Evolutionary conservation across 495 filamentous ascomycete species (phyloP).

Genomic region (Aspergillus cristatus): DNA sequence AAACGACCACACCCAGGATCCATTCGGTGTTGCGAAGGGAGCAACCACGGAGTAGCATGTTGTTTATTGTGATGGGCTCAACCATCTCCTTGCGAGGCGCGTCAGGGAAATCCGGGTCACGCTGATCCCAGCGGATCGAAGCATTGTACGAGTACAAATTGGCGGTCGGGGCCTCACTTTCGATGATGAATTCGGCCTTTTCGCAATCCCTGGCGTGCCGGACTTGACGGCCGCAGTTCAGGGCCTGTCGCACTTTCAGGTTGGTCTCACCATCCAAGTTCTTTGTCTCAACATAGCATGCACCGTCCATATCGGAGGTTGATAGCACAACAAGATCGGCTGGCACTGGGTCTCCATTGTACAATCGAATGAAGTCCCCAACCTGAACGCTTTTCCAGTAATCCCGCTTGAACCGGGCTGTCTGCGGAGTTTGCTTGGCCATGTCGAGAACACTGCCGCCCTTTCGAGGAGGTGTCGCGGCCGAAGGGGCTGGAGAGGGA

Average conservation of each 20-base stretch:
- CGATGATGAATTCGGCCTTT: slow-evolving; percentile 72
- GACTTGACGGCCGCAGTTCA: slow-evolving; percentile 73
- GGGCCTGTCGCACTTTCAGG: slow-evolving; percentile 85
- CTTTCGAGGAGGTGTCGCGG: slow-evolving; percentile 27
- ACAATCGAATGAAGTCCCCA: slow-evolving; percentile 93
- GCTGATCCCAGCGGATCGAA: slow-evolving; percentile 79
- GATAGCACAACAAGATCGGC: slow-evolving; percentile 94
- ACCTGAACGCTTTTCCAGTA: slow-evolving; percentile 94
- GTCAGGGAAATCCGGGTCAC: slow-evolving; percentile 50
- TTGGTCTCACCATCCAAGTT: slow-evolving; percentile 98
- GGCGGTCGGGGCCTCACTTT: slow-evolving; percentile 84
- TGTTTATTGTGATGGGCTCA: slow-evolving; percentile 90
- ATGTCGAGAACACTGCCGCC: slow-evolving; percentile 60
- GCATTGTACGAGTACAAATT: slow-evolving; percentile 93
- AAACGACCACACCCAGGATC: slow-evolving; percentile 90
- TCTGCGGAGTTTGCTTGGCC: slow-evolving; percentile 46
- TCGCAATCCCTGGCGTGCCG: slow-evolving; percentile 92
- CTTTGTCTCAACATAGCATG: slow-evolving; percentile 97
- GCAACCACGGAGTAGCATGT: slow-evolving; percentile 86
- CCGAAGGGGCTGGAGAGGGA: slow-evolving; percentile 13
- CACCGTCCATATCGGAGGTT: slow-evolving; percentile 88
- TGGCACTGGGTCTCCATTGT: slow-evolving; percentile 92
- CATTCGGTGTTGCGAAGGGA: slow-evolving; percentile 94
- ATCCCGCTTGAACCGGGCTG: slow-evolving; percentile 79
- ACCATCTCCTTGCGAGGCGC: slow-evolving; percentile 64